Base-by-base conservation (phyloP, 1,284 basidiomycete genomes). In the Heliocybe sulcata region DNA sequence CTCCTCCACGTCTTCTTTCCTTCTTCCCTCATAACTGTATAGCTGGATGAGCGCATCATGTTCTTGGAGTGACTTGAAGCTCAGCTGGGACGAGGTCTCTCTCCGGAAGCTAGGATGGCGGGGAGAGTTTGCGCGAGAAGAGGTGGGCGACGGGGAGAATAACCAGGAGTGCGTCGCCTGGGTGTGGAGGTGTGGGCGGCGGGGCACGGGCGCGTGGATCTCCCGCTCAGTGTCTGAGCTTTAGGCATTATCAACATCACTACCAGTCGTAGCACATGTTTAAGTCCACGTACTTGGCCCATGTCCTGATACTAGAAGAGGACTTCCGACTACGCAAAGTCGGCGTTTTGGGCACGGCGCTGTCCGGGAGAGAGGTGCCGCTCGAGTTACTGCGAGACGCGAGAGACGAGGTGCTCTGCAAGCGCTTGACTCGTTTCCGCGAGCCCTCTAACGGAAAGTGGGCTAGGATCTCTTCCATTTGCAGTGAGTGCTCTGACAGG, bases 201-300 rank as follows among this genome's bases (percentile, higher is more conserved):
- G 76, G 20, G 83, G 83, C 33, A 75, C 74, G 0, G 83, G 83
- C 1, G 83, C 74, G 45, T 80, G 65, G 50, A 85, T 84, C 60
- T 80, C 72, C 1, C 72, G 64, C 54, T 55, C 53, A 45, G 61
- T 61, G 16, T 54, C 22, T 19, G 19, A 10, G 23, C 42, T 20
- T 20, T 16, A 16, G 16, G 23, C 6, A 16, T 20, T 45, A 45
- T 45, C 42, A 45, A 16, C 42, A 45, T 16, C 6, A 31, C 29
- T 12, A 31, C 29, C 29, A 4, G 29, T 12, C 29, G 4, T 31
- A 26, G 27, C 12, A 49, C 9, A 47, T 4, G 47, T n/a, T 6
- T 6, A 26, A 16, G 47, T 6, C 4, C 47, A 49, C 47, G 20
- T 26, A 49, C 47, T 49, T 16, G 9, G 3, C 47, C 6, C 12